Evolutionary conservation across 805 yeast genomes (phyloP).

Genomic region (Metschnikowia bowlesiae): DNA sequence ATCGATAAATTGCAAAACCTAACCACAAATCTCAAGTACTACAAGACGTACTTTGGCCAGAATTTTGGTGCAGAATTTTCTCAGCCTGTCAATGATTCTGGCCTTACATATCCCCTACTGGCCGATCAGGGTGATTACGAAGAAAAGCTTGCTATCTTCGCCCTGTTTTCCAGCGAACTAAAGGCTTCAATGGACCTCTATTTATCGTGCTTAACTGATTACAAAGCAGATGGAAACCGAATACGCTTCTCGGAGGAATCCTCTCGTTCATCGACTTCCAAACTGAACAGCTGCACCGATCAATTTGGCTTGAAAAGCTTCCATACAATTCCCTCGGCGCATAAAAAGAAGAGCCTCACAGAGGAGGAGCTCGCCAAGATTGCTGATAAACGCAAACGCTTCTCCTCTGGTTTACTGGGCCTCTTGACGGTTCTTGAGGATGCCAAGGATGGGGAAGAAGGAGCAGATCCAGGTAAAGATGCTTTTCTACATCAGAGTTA

Average conservation of each 20-base stretch:
- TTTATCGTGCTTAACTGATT: slow-evolving; percentile 25
- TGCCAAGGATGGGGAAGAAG: slow-evolving; percentile 6
- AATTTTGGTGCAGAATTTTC: neutral
- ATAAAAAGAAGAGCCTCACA: slow-evolving; percentile 24
- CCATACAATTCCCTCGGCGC: slow-evolving; percentile 22
- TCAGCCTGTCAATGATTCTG: neutral
- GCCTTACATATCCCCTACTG: neutral
- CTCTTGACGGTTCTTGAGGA: slow-evolving; percentile 39
- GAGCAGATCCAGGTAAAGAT: neutral
- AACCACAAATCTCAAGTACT: slow-evolving; percentile 33
- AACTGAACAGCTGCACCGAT: slow-evolving; percentile 17
- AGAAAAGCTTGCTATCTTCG: slow-evolving; percentile 35
- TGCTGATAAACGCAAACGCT: slow-evolving; percentile 21
- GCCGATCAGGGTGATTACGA: slow-evolving; percentile 28
- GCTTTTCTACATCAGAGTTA: slow-evolving; percentile 23
- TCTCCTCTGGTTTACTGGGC: slow-evolving; percentile 37
- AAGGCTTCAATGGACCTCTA: slow-evolving; percentile 27
- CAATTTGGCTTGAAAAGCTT: slow-evolving; percentile 29
- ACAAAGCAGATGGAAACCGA: slow-evolving; percentile 14
- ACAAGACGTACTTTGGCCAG: slow-evolving; percentile 26
- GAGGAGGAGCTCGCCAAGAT: neutral
- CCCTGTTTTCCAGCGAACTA: slow-evolving; percentile 33
- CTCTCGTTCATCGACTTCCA: slow-evolving; percentile 16
- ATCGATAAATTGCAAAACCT: slow-evolving; percentile 29
- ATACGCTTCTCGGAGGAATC: slow-evolving; percentile 2